phyloP scores from a whole-genome alignment of 208 protist species.

The Leishmania braziliensis region DNA sequence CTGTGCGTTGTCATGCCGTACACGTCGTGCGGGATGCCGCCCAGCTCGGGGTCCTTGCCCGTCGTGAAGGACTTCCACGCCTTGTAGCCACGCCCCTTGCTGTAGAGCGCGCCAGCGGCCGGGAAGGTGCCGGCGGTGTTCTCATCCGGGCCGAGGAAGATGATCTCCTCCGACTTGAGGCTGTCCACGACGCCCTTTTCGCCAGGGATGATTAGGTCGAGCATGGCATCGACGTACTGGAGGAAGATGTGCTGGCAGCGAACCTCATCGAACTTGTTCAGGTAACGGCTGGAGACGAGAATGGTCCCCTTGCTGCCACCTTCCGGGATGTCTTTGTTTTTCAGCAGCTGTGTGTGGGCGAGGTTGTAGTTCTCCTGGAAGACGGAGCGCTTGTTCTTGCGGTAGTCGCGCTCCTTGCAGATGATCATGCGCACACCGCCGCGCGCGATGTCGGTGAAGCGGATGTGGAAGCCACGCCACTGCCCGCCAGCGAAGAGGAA shows the following conservation, averaged over 20 bases:
- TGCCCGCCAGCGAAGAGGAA: conserved; percentile 93
- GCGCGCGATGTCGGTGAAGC: conserved; percentile 95
- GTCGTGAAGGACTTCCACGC: conserved; percentile 97
- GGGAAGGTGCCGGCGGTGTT: conserved; percentile 92
- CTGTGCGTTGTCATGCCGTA: conserved; percentile 97
- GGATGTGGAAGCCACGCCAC: conserved; percentile 97
- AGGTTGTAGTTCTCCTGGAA: conserved; percentile 98
- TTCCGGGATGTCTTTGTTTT: conserved; percentile 98
- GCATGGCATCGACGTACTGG: conserved; percentile 94
- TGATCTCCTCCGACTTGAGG: conserved; percentile 86
- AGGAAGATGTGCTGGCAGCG: conserved; percentile 87
- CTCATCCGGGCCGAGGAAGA: conserved; percentile 97
- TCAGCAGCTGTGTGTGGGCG: conserved; percentile 94
- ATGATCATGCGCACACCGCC: conserved; percentile 96
- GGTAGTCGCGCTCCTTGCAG: conserved; percentile 88
- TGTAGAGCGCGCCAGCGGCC: conserved; percentile 69
- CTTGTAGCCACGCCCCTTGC: conserved; percentile 81
- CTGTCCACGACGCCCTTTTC: conserved; percentile 84
- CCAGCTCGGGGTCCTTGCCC: conserved; percentile 91
- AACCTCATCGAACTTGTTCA: conserved; percentile 72
- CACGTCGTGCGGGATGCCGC: conserved; percentile 95
- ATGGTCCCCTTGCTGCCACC: conserved; percentile 96
- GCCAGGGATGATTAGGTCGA: conserved; percentile 91
- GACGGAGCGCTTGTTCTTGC: conserved; percentile 87
- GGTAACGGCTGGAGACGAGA: conserved; percentile 77